phyloP scores from a whole-genome alignment of 148 eudicot genomes.

The Vaccinium corymbosum region DNA sequence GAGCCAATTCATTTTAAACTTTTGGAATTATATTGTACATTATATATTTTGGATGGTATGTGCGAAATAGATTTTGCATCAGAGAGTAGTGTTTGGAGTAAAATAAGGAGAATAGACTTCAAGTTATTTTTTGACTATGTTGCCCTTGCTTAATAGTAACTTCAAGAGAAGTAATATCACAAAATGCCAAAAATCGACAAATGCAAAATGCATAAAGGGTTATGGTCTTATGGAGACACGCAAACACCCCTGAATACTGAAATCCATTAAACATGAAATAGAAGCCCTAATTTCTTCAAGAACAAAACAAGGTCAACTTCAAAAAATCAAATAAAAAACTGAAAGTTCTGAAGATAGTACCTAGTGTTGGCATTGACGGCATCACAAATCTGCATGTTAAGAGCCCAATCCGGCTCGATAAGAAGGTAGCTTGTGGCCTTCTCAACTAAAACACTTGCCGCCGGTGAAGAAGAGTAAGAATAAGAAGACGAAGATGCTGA shows the following conservation, averaged over 20 bases:
- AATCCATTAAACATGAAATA: background rate
- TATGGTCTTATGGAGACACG: background rate
- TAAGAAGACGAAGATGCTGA: slow-evolving; percentile 32
- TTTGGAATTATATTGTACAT: too few species aligned
- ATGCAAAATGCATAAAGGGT: background rate
- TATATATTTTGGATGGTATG: too few species aligned
- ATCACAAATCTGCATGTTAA: slow-evolving; percentile 90
- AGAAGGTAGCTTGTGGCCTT: slow-evolving; percentile 95
- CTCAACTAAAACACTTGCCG: slow-evolving; percentile 62
- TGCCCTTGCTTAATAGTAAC: too few species aligned
- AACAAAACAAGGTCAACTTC: background rate
- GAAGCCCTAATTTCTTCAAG: background rate
- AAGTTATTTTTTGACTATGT: too few species aligned
- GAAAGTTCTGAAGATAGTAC: slow-evolving; percentile 28
- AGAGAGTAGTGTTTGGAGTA: too few species aligned
- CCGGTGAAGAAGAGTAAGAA: background rate
- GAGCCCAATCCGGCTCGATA: slow-evolving; percentile 84
- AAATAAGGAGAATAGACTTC: too few species aligned
- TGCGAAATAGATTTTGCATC: too few species aligned
- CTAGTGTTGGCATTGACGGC: slow-evolving; percentile 58
- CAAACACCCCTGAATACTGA: background rate
- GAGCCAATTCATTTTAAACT: too few species aligned
- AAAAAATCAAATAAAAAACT: background rate
- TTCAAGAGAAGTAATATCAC: background rate
- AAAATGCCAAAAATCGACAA: background rate